These are phyloP conservation scores for Komagataella mondaviorum DNA, from an alignment of 805 yeast genomes.

Conservation along the genomic window DNA sequence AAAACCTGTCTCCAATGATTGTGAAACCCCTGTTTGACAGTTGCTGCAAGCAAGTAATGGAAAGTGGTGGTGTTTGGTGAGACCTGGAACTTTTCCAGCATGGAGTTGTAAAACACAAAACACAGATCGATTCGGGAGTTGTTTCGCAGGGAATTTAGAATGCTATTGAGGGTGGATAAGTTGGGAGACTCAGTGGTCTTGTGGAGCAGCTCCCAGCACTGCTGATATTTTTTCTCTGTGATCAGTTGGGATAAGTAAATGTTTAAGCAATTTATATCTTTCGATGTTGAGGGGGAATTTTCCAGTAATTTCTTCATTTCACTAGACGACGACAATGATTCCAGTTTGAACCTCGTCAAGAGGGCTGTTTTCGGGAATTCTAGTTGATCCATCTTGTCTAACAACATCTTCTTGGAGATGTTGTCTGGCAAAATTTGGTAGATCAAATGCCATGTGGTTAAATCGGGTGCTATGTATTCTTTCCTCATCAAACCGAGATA, in stretches of 20 bases:
- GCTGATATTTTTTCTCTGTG: neutral
- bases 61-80: slow-evolving; percentile 18
- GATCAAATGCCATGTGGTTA: slow-evolving; percentile 23
- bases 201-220: neutral
- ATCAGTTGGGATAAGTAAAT: slow-evolving; percentile 5
- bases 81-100: slow-evolving; percentile 11
- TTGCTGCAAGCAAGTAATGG: slow-evolving; percentile 18
- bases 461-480: slow-evolving; percentile 16
- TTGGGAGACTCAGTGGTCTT: slow-evolving; percentile 1
- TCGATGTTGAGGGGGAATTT: neutral
- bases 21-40: slow-evolving; percentile 18
- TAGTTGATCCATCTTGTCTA: slow-evolving; percentile 17
- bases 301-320: neutral
- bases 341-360: slow-evolving; percentile 4
- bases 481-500: slow-evolving; percentile 18
- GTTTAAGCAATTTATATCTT: neutral
- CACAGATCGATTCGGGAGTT: slow-evolving; percentile 22
- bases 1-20: slow-evolving; percentile 7
- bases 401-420: slow-evolving; percentile 15
- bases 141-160: slow-evolving; percentile 16
- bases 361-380: slow-evolving; percentile 17
- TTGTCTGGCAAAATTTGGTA: slow-evolving; percentile 19
- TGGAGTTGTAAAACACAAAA: slow-evolving; percentile 18
- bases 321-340: neutral
- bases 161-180: slow-evolving; percentile 12